Evolutionary conservation across 768 basidiomycete genomes (phyloP), one percentile per base, ranked within the genome.

Genomic region (Suillus occidentalis): DNA sequence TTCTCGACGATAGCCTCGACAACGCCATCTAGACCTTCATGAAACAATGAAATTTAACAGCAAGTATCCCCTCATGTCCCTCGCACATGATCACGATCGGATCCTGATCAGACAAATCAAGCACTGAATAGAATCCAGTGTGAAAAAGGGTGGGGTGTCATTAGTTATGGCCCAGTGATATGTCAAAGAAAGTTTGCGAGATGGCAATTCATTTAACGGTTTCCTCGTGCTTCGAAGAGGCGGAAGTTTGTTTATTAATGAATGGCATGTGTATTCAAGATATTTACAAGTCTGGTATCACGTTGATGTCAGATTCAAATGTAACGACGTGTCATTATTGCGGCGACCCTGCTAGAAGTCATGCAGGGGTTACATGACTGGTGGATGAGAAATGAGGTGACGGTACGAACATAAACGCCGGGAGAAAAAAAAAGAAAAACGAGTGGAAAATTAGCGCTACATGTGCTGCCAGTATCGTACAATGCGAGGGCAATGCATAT

Each of bases 391-490:
- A n/a, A n/a, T 22, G 20, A 39, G 53, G n/a, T 42, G 13, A 37
- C 16, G 37, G 22, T 39, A 58, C 16, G 10, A 59, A 2, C 39
- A 40, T 28, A 39, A 28, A 42, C 16, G 12, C 39, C 18, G 25
- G 10, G 7, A 28, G 10, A 18, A 31, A 42, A 18, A n/a, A 47
- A 18, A 1, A 28, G 14, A 42, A 42, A 50, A 50, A 50, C 7
- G 64, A 43, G 68, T 68, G 65, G 45, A 63, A 55, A 63, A 63
- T 71, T 76, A 76, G 69, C 53, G 74, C 72, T 76, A 75, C 75
- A 76, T 28, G 40, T 59, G 58, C 58, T 59, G 22, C 28, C 10
- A 59, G 18, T 42, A 20, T 55, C 16, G 25, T 59, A 59, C 58
- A 59, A 59, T 42, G 58, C 25, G 25, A 31, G 22, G 25, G 39